Base-by-base conservation (phyloP, 2,329 filamentous ascomycete genomes). In the Diaporthe vexans region DNA sequence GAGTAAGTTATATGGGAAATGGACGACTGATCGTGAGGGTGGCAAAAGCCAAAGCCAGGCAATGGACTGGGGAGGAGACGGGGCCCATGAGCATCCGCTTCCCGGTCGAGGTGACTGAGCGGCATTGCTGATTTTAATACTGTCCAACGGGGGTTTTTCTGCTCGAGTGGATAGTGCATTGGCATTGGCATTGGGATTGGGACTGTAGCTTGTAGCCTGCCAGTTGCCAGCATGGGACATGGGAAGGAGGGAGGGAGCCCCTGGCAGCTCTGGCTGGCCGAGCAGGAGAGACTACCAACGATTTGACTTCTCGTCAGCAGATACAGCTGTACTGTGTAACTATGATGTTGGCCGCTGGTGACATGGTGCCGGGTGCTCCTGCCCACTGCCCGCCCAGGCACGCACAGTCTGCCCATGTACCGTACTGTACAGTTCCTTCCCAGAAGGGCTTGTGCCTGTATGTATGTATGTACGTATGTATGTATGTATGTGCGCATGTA, bases 171-270 rank as follows among this genome's bases (percentile, higher is more conserved):
- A 33, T 33, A 6, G 29, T 6, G 40, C 40, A 19, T 19, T 43
- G 40, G 35, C 9, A 43, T 43, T 5, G 40, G 15, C 11, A 19
- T 43, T 17, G 40, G 15, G 40, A 43, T 43, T 43, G 40, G 40
- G 40, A 43, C 5, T 43, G 40, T 43, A 17, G 40, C 40, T 17
- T 17, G 40, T 43, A 11, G 40, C 40, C 40, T 43, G 40, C 40
- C 37, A 37, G 10, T 13, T 11, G 8, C 37, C 11, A 43, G 40
- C 40, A 43, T 37, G 35, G 35, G 35, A 37, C 35, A 37, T 10
- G 29, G 29, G 29, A 33, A 33, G 61, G 43, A 65, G n/a, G 61
- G 61, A 51, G 61, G 61, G 40, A 52, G 61, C 61, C 61, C 61
- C 61, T 67, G 37, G 58, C 57, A 43, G 57, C 21, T 7, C 10